These are phyloP conservation scores for Trametes sanguinea DNA, from an alignment of 768 basidiomycete genomes.

Conservation along the genomic window DNA sequence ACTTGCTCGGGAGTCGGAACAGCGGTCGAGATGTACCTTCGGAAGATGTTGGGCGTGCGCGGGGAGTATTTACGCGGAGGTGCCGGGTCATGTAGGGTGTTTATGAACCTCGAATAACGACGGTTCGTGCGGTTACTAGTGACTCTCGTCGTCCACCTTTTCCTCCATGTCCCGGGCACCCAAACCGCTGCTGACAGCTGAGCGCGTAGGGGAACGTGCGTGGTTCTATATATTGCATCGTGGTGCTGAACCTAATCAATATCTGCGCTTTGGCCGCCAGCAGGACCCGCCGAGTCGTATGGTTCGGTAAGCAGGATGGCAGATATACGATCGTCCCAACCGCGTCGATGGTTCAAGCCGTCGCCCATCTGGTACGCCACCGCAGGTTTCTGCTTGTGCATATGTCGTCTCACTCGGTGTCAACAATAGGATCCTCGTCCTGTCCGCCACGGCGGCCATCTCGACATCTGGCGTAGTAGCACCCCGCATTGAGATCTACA, in stretches of 20 bases:
- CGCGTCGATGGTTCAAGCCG: conserved; percentile 5
- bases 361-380: conserved; percentile 14
- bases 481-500: conserved; percentile 74
- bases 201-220: not conserved
- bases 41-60: not conserved
- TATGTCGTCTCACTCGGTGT: not conserved
- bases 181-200: not conserved
- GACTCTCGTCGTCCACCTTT: too few relatives aligned
- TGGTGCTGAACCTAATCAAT: too few relatives aligned
- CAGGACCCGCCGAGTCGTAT: not conserved
- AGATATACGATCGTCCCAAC: not conserved
- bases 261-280: too few relatives aligned
- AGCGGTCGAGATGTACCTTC: not conserved
- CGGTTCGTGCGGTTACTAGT: too few relatives aligned
- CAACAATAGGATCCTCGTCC: conserved; percentile 53
- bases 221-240: not conserved
- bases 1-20: too few relatives aligned
- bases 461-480: conserved; percentile 61
- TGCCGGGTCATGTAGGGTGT: not conserved
- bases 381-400: not conserved
- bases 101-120: not conserved
- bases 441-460: conserved; percentile 55
- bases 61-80: not conserved
- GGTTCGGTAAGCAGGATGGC: not conserved
- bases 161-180: conserved; percentile 2